These are phyloP conservation scores for Septoria linicola DNA, from an alignment of 2,329 filamentous ascomycete species.

Conservation along the genomic window DNA sequence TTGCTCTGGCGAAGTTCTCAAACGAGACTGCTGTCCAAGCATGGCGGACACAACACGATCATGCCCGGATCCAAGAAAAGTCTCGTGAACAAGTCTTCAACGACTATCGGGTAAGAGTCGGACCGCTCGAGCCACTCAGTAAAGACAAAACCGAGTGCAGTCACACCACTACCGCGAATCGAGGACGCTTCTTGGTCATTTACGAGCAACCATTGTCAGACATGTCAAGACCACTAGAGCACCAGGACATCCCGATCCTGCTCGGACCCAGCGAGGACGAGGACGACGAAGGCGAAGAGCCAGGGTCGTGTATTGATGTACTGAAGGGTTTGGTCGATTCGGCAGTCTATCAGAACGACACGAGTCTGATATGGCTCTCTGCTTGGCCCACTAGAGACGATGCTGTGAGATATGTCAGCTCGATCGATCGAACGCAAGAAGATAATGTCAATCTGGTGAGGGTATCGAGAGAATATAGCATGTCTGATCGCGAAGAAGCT, in stretches of 20 bases:
- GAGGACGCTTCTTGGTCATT: constrained; percentile 9
- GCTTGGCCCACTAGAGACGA: constrained; percentile 10
- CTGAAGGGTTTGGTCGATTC: constrained; percentile 5
- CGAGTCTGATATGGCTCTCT: constrained; percentile 12
- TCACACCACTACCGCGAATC: neutral
- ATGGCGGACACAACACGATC: constrained; percentile 6
- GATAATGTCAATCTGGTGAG: constrained; percentile 10
- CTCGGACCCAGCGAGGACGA: constrained; percentile 1
- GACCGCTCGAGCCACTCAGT: neutral
- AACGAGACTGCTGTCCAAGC: neutral
- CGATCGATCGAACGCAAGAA: constrained; percentile 7
- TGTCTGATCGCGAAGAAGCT: neutral
- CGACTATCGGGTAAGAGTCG: constrained; percentile 4
- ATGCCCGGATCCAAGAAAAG: neutral
- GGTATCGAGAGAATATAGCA: constrained; percentile 12
- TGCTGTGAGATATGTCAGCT: constrained; percentile 7
- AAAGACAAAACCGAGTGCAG: neutral
- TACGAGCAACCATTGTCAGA: constrained; percentile 13
- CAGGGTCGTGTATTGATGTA: constrained; percentile 6
- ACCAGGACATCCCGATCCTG: constrained; percentile 11
- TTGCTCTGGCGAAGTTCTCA: constrained; percentile 11
- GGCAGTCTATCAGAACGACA: constrained; percentile 12
- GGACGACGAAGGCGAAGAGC: neutral
- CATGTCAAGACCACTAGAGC: neutral
- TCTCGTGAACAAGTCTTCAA: constrained; percentile 1